These are phyloP conservation scores for Aureobasidium mangrovei DNA, from an alignment of 2,329 filamentous ascomycete genomes.

Conservation along the genomic window DNA sequence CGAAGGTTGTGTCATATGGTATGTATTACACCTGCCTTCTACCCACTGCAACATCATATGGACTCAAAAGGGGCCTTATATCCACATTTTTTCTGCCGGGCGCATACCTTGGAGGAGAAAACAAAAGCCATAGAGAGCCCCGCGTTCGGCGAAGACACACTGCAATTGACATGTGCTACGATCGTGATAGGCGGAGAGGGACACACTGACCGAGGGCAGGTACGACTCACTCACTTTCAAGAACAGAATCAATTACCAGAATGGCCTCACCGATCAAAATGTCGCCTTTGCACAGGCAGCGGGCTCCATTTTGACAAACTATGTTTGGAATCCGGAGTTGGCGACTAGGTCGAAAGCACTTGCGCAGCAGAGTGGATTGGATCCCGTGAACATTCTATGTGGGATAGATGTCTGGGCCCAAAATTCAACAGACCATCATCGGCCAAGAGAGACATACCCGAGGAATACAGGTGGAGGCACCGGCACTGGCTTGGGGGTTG, in stretches of 20 bases:
- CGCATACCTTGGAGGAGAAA: too few relatives aligned
- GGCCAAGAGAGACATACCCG: slow-evolving; percentile 31
- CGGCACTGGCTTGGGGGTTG: slow-evolving; percentile 33
- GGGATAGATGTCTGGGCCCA: slow-evolving; percentile 42
- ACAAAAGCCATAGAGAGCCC: too few relatives aligned
- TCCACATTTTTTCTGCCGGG: too few relatives aligned
- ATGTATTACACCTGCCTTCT: slow-evolving; percentile 20
- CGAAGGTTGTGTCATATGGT: slow-evolving; percentile 31
- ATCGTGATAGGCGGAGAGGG: too few relatives aligned
- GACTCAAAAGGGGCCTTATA: too few relatives aligned
- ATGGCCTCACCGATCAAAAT: slow-evolving; percentile 34
- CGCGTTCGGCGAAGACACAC: too few relatives aligned
- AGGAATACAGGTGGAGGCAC: slow-evolving; percentile 33
- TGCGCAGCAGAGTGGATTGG: slow-evolving; percentile 21
- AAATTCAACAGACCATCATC: slow-evolving; percentile 25
- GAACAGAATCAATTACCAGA: slow-evolving; percentile 38
- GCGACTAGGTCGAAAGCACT: slow-evolving; percentile 23
- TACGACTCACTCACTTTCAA: slow-evolving; percentile 38
- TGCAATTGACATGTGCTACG: too few relatives aligned
- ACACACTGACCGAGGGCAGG: slow-evolving; percentile 21
- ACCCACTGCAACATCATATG: too few relatives aligned
- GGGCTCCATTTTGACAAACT: slow-evolving; percentile 37
- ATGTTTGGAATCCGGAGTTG: slow-evolving; percentile 32
- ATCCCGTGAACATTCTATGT: slow-evolving; percentile 28
- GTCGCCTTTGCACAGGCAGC: slow-evolving; percentile 30